Evolutionary conservation across 768 basidiomycete genomes (phyloP), one percentile per base, ranked within the genome.

Genomic region (Xerocomus brunneocitrinus): DNA sequence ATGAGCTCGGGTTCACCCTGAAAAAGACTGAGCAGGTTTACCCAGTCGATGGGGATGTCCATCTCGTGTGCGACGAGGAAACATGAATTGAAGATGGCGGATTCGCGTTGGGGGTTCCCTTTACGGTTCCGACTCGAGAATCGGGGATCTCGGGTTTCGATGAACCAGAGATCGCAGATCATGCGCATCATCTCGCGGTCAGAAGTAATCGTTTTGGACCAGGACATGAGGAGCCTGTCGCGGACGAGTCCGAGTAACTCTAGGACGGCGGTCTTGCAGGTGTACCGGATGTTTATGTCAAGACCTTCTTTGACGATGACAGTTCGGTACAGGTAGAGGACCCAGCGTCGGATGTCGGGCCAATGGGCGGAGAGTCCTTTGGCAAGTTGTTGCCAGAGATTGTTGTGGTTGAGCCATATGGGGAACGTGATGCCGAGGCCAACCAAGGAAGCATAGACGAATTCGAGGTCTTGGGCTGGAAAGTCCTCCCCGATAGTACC

Each of bases 101-200:
- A 67, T 60, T 69, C 67, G n/a, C 67, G 66, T 32, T 67, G 65
- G 22, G 53, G 25, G 12, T 28, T 53, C 25, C 30, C 36, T 2
- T 31, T 38, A 14, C 35, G n/a, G 14, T 57, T 52, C 55, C 61
- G 58, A 25, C 63, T 66, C 9, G 57, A 65, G 30, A 69, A 67
- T 5, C 54, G 34, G 3, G 56, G 48, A n/a, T 67, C 59, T 8
- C 55, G 28, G 4, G 61, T 53, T 51, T 68, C 67, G 27, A 67
- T 59, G 47, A 59, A 61, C 66, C 65, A 67, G 14, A 67, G 61
- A 28, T 61, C 50, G 49, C 61, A 65, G 50, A 68, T 65, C 58
- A 68, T 46, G 34, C 48, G 53, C 63, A 69, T 65, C 43, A 69
- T 27, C 46, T 59, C 61, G n/a, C 56, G 62, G 43, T 69, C 67